A percentile compares a stretch with the other conserved stretches of the same genome.
Conservation (phyloP, 2,329 filamentous ascomycete genomes). For the Sporothrix mexicana region DNA sequence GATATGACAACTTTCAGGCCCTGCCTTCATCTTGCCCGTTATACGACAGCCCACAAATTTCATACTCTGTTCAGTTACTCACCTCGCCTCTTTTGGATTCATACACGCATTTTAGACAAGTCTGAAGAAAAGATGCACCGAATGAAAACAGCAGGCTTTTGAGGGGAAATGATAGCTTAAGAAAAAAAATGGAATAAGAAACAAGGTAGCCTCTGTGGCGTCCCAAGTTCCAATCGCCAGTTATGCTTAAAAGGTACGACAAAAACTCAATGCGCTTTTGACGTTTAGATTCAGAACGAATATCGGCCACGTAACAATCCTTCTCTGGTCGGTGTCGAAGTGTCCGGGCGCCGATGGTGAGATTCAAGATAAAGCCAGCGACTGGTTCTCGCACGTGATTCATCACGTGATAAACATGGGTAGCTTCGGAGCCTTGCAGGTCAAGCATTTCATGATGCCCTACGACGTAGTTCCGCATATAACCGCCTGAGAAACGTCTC, state of each 20-base stretch:
- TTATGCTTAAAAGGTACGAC: neutral
- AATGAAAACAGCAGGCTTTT: too few species aligned
- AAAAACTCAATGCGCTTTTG: neutral
- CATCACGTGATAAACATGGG: neutral
- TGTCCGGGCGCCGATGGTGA: constrained; percentile 11
- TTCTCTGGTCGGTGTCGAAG: neutral
- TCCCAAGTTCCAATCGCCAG: neutral
- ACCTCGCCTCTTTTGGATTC: too few species aligned
- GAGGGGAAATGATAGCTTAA: too few species aligned
- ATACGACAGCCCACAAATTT: too few species aligned
- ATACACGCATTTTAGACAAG: too few species aligned
- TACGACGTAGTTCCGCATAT: neutral
- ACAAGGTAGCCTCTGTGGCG: neutral
- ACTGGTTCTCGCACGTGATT: neutral
- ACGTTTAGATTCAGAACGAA: neutral
- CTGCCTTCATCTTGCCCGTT: too few species aligned
- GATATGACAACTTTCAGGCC: too few species aligned
- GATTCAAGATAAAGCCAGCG: neutral
- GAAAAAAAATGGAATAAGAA: too few species aligned
- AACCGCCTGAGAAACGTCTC: neutral
- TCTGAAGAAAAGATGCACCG: too few species aligned
- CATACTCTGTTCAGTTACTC: too few species aligned
- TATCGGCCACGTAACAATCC: neutral
- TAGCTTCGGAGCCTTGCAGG: neutral
- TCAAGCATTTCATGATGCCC: too few species aligned